A percentile compares a stretch with the other conserved stretches of the same genome.
These are phyloP conservation scores for Westerdykella ornata DNA, from an alignment of 2,329 filamentous ascomycete species.

Conservation along the genomic window DNA sequence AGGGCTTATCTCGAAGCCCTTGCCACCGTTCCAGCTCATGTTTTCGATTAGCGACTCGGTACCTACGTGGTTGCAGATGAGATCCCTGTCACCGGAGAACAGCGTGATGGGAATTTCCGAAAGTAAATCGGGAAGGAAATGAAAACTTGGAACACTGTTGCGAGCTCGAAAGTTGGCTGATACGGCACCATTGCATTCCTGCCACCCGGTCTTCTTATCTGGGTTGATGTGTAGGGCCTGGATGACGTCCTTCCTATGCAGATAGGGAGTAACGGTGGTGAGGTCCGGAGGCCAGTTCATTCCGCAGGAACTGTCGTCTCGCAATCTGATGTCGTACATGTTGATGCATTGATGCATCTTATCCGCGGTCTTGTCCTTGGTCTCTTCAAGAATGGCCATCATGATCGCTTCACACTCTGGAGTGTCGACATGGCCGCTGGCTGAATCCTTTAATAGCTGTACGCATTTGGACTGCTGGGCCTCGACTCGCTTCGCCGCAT, in stretches of 20 bases:
- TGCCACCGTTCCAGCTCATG: slow-evolving; percentile 85
- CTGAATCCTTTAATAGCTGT: slow-evolving; percentile 52
- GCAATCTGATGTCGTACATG: slow-evolving; percentile 93
- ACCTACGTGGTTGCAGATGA: slow-evolving; percentile 95
- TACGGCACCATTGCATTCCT: slow-evolving; percentile 79
- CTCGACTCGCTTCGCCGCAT: slow-evolving; percentile 60
- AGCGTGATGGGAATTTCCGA: slow-evolving; percentile 71
- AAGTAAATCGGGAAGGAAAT: slow-evolving; percentile 71
- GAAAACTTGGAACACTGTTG: slow-evolving; percentile 66
- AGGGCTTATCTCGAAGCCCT: slow-evolving; percentile 80
- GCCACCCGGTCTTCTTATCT: slow-evolving; percentile 82
- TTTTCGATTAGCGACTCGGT: slow-evolving; percentile 87
- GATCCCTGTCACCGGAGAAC: slow-evolving; percentile 87
- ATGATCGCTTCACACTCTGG: slow-evolving; percentile 70
- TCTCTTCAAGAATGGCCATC: slow-evolving; percentile 61
- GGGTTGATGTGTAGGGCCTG: slow-evolving; percentile 73
- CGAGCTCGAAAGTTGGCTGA: slow-evolving; percentile 61
- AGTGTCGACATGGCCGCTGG: slow-evolving; percentile 59
- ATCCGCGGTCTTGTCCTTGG: slow-evolving; percentile 49
- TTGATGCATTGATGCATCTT: slow-evolving; percentile 65
- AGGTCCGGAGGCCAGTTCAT: slow-evolving; percentile 98
- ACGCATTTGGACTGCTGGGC: slow-evolving; percentile 63
- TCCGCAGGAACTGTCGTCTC: slow-evolving; percentile 75
- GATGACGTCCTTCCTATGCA: slow-evolving; percentile 72
- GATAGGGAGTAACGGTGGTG: slow-evolving; percentile 67